Evolutionary conservation across 2,329 filamentous ascomycete species (phyloP).

Genomic region (Tympanopsis confertula): DNA sequence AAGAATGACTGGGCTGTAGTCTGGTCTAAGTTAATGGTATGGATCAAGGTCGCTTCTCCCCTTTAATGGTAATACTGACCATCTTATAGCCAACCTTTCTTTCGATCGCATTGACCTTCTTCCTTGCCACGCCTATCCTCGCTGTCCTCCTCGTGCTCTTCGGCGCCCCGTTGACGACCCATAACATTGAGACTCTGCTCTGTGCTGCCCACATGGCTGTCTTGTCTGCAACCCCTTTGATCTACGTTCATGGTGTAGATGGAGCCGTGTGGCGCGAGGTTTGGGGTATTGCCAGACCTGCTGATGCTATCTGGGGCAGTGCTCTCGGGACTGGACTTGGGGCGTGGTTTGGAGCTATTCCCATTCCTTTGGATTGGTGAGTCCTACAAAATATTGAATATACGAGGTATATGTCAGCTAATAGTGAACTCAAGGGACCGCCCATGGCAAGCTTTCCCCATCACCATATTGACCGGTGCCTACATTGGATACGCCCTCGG

Average conservation of each 20-base stretch:
- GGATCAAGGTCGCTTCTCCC: no score
- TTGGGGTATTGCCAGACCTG: neutral
- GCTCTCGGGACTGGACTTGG: neutral
- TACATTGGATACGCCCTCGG: neutral
- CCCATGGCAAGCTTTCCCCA: neutral
- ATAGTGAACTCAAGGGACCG: neutral
- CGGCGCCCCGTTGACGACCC: constrained; percentile 1
- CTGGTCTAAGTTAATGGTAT: no score
- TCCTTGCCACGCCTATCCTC: constrained; percentile 1
- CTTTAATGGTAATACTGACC: no score
- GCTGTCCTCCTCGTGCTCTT: constrained; percentile 1
- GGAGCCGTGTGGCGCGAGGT: neutral
- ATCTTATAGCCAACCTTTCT: neutral
- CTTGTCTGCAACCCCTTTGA: neutral
- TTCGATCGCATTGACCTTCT: neutral
- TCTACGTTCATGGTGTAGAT: constrained; percentile 1
- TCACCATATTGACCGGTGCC: neutral
- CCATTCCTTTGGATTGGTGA: constrained; percentile 1
- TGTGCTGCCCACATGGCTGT: constrained; percentile 1
- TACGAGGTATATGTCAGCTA: neutral
- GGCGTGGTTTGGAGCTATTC: constrained; percentile 1
- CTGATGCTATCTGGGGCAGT: neutral
- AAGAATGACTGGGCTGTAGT: no score
- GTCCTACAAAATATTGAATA: no score
- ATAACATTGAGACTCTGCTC: neutral